A percentile compares a stretch with the other conserved stretches of the same genome.
phyloP scores from a whole-genome alignment of 331 rosid species.

The Acacia concinna region DNA sequence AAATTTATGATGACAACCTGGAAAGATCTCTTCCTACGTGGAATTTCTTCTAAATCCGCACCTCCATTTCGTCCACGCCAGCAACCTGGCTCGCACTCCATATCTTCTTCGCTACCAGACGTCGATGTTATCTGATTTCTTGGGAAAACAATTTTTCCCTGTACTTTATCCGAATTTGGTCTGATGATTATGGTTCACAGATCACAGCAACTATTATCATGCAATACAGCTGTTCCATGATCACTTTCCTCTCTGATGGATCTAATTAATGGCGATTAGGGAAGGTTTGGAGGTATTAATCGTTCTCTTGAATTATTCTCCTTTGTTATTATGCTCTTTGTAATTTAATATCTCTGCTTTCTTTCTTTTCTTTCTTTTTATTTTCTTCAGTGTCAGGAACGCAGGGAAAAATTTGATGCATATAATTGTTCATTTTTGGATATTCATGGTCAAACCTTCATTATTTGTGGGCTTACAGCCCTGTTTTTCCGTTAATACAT shows the following conservation, averaged over 20 bases:
- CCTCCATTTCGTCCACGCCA: slow-evolving; percentile 46
- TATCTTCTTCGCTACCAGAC: neutral
- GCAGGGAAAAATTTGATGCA: neutral
- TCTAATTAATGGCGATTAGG: neutral
- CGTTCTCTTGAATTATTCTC: neutral
- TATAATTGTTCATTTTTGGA: neutral
- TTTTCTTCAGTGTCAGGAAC: neutral
- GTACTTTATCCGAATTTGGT: neutral
- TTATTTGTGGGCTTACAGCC: neutral
- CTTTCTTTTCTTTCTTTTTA: neutral
- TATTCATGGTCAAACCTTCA: neutral
- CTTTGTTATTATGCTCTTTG: neutral
- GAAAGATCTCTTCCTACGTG: slow-evolving; percentile 53
- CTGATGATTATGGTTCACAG: neutral
- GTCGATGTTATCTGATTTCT: neutral
- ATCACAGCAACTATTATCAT: neutral
- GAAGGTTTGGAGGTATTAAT: neutral
- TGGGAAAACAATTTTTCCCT: neutral
- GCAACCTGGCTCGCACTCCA: neutral
- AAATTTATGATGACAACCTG: slow-evolving; percentile 4
- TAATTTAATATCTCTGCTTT: neutral
- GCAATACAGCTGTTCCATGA: neutral
- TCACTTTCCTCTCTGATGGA: neutral
- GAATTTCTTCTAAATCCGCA: neutral
- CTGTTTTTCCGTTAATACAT: neutral